Percentiles rank a stretch among this genome's conserved stretches.
Conservation (phyloP, 345 rosid genomes). For the Sonneratia caseolaris region DNA sequence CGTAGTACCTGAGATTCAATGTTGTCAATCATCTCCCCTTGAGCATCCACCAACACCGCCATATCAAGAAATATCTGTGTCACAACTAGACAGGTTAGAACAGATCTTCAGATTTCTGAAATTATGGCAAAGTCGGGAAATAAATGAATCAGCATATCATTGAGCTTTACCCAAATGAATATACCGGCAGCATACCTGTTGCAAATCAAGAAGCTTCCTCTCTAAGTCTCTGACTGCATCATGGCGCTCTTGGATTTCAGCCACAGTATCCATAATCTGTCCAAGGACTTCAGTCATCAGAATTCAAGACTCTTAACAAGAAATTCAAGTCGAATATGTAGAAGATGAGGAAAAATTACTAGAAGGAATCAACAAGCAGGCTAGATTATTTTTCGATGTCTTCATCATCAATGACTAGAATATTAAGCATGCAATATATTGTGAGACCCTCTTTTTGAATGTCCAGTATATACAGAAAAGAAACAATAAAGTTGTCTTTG, state of each 20-base stretch:
- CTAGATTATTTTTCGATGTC: background rate
- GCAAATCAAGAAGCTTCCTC: slow-evolving; percentile 75
- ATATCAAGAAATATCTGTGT: slow-evolving; percentile 84
- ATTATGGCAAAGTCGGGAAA: background rate
- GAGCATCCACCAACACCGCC: slow-evolving; percentile 92
- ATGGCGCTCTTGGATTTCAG: slow-evolving; percentile 98
- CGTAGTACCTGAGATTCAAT: slow-evolving; percentile 71
- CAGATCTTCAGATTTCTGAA: background rate
- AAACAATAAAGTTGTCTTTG: background rate
- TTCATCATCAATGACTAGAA: background rate
- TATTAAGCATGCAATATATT: no score
- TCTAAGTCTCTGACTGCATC: slow-evolving; percentile 85
- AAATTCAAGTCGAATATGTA: background rate
- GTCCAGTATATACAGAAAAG: background rate
- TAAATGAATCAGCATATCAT: no score
- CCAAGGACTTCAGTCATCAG: no score
- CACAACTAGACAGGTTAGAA: background rate
- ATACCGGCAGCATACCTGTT: slow-evolving; percentile 45
- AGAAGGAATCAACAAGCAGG: background rate
- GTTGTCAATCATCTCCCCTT: slow-evolving; percentile 87
- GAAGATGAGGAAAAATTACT: background rate
- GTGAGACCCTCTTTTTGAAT: no score
- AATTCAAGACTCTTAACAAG: no score
- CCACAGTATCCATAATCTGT: slow-evolving; percentile 83
- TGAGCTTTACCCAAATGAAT: background rate